Conservation (phyloP, 768 basidiomycete species). For the Termitomyces sp. region DNA sequence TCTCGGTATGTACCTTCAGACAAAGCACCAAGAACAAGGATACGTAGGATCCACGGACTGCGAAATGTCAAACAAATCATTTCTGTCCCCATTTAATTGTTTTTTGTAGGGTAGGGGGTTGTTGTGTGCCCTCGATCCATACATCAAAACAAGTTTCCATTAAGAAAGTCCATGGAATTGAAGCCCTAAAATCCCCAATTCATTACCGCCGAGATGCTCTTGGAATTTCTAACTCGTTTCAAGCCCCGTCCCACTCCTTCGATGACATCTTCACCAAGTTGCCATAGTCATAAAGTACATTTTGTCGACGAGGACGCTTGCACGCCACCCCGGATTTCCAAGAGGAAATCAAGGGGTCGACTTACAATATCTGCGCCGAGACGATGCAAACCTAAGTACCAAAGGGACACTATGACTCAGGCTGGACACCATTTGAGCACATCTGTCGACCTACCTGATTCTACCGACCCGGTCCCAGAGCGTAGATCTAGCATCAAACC, state of each 20-base stretch:
- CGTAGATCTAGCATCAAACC: background rate
- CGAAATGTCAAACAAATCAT: no score
- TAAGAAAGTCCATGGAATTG: no score
- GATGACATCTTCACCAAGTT: background rate
- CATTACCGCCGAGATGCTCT: background rate
- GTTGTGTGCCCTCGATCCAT: no score
- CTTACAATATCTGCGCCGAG: background rate
- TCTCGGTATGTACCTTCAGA: no score
- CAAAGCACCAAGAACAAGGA: no score
- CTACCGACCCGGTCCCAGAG: background rate
- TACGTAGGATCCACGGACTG: no score
- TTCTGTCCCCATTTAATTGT: no score
- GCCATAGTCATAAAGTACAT: background rate
- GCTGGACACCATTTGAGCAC: background rate
- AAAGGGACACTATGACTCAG: no score
- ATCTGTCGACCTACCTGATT: background rate
- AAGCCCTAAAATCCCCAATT: background rate
- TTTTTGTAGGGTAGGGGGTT: no score
- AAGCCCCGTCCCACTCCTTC: background rate
- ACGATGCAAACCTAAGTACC: no score
- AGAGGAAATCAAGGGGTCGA: background rate
- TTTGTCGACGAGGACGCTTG: background rate
- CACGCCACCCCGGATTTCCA: no score
- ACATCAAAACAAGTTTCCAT: no score
- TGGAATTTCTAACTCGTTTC: background rate